phyloP scores from a whole-genome alignment of 106 monocot species.

The Xerophyta viscosa region DNA sequence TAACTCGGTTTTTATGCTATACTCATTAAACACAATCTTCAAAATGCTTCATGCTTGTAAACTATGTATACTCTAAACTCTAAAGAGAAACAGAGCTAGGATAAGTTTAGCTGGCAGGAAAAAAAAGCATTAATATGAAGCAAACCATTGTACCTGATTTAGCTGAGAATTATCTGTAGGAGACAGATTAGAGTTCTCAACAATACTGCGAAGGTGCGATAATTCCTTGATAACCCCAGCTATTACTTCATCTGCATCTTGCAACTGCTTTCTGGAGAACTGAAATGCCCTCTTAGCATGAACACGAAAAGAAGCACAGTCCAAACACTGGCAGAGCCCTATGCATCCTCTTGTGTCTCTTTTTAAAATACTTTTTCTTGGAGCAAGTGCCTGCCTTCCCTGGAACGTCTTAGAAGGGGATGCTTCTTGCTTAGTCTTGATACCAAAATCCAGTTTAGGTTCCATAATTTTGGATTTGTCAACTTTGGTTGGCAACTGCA shows the following conservation, averaged over 20 bases:
- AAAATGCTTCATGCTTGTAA: too few relatives aligned
- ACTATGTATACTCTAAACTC: too few relatives aligned
- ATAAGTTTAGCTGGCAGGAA: too few relatives aligned
- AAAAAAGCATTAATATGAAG: too few relatives aligned
- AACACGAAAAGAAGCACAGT: slow-evolving; percentile 39
- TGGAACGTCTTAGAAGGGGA: neutral
- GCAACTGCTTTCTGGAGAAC: slow-evolving; percentile 65
- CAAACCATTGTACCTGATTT: too few relatives aligned
- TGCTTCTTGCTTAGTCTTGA: neutral
- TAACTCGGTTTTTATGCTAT: too few relatives aligned
- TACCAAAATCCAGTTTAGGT: neutral
- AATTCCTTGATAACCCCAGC: slow-evolving; percentile 46
- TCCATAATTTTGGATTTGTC: neutral
- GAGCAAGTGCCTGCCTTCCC: slow-evolving; percentile 12
- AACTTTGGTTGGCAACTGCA: slow-evolving; percentile 1
- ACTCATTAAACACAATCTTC: too few relatives aligned
- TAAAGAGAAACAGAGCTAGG: too few relatives aligned
- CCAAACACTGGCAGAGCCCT: slow-evolving; percentile 63
- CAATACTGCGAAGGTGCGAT: slow-evolving; percentile 26
- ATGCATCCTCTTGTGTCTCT: slow-evolving; percentile 34
- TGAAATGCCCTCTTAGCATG: slow-evolving; percentile 62
- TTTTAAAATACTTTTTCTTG: slow-evolving; percentile 46
- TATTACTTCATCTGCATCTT: slow-evolving; percentile 52
- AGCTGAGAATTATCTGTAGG: too few relatives aligned
- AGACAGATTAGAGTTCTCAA: slow-evolving; percentile 31